Conservation (phyloP, 179 eudicot genomes). For the Spergularia azorica region DNA sequence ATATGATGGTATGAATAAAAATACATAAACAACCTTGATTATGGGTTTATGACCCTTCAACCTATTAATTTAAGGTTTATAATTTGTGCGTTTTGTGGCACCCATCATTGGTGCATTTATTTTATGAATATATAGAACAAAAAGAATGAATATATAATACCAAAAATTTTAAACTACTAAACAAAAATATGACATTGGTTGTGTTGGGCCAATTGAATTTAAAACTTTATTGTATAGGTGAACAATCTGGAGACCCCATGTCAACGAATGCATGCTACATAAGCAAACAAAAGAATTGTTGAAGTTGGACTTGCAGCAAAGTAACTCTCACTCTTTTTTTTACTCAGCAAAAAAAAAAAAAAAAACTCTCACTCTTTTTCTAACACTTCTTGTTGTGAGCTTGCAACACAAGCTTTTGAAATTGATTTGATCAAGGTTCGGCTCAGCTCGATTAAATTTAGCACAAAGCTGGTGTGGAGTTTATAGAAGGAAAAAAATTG, state of each 20-base stretch:
- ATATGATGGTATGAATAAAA: conserved; percentile 7
- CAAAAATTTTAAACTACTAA: not conserved
- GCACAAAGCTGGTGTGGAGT: no score
- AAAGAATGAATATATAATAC: no score
- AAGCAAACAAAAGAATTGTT: conserved; percentile 5
- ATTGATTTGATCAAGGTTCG: no score
- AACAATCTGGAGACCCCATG: conserved; percentile 7
- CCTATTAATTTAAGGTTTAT: not conserved
- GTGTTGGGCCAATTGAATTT: not conserved
- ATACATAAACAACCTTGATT: not conserved
- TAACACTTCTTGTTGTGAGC: no score
- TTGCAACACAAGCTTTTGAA: no score
- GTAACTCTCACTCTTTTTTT: not conserved
- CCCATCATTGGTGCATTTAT: conserved; percentile 8
- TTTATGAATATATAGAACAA: not conserved
- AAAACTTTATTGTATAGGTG: not conserved
- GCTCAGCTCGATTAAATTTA: no score
- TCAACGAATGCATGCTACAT: not conserved
- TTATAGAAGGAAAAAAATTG: no score
- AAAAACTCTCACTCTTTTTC: no score
- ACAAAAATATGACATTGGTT: not conserved
- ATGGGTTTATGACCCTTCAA: conserved; percentile 14
- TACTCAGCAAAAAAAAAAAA: not conserved
- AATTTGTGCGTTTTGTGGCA: conserved; percentile 1
- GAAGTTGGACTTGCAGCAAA: not conserved